Percentiles rank a stretch among this genome's conserved stretches.
These are phyloP conservation scores for Chlamydomonas asymmetrica DNA, from an alignment of 139 green algal genomes.

Conservation along the genomic window DNA sequence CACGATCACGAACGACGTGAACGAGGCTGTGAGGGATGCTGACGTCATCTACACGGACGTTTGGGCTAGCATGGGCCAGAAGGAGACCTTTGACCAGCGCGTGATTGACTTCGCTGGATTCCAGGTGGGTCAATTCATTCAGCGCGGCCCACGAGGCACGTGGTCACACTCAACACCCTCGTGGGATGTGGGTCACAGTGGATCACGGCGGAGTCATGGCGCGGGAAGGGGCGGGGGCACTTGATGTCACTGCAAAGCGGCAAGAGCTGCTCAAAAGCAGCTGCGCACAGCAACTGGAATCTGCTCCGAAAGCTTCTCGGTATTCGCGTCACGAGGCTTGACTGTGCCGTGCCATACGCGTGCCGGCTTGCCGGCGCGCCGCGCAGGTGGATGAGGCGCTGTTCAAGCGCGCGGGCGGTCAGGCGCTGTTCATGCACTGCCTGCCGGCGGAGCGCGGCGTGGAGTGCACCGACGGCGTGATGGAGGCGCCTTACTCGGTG, in stretches of 20 bases:
- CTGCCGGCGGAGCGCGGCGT: slow-evolving; percentile 91
- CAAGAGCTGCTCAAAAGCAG: background rate
- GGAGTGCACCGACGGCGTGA: slow-evolving; percentile 91
- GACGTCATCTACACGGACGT: slow-evolving; percentile 99
- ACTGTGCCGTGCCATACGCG: too few relatives aligned
- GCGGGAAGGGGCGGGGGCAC: too few relatives aligned
- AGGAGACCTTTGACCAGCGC: slow-evolving; percentile 87
- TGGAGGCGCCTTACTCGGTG: slow-evolving; percentile 86
- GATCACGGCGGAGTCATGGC: too few relatives aligned
- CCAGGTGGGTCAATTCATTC: slow-evolving; percentile 83
- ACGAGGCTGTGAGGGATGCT: slow-evolving; percentile 84
- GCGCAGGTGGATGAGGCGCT: slow-evolving; percentile 86
- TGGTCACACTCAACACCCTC: too few relatives aligned
- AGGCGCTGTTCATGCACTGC: slow-evolving; percentile 98
- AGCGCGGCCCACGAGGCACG: too few relatives aligned
- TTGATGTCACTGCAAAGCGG: too few relatives aligned
- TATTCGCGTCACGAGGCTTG: too few relatives aligned
- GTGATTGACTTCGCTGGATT: slow-evolving; percentile 86
- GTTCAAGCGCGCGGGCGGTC: slow-evolving; percentile 83
- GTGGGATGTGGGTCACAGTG: too few relatives aligned
- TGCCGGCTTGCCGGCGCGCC: too few relatives aligned
- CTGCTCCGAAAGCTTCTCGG: too few relatives aligned
- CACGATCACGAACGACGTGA: slow-evolving; percentile 43
- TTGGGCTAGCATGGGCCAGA: slow-evolving; percentile 99
- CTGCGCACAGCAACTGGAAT: too few relatives aligned